phyloP scores from a whole-genome alignment of 805 yeast genomes.

The Kodamaea neixiangensis region DNA sequence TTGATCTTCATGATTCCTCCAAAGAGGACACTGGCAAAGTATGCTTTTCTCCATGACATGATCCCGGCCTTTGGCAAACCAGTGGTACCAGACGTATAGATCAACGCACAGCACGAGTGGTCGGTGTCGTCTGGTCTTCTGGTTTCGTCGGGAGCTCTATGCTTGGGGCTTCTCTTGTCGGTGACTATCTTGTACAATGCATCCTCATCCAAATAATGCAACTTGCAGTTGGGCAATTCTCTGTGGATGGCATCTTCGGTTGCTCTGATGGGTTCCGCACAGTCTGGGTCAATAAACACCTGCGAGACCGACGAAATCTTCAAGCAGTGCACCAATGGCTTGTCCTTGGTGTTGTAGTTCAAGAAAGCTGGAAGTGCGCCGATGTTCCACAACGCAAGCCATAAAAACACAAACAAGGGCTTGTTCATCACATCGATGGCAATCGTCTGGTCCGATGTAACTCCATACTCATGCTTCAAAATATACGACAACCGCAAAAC shows the following conservation, averaged over 20 bases:
- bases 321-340: constrained; percentile 78
- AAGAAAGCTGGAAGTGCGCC: constrained; percentile 89
- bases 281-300: constrained; percentile 75
- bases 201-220: constrained; percentile 54
- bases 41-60: constrained; percentile 86
- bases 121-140: constrained; percentile 63
- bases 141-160: constrained; percentile 55
- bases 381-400: constrained; percentile 88
- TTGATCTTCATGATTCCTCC: constrained; percentile 66
- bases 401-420: constrained; percentile 74
- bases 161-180: constrained; percentile 45
- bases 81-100: constrained; percentile 93
- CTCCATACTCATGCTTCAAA: constrained; percentile 61
- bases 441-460: constrained; percentile 65
- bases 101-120: constrained; percentile 65
- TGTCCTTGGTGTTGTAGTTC: constrained; percentile 75
- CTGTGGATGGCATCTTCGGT: constrained; percentile 43
- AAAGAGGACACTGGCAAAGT: constrained; percentile 68
- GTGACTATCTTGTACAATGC: constrained; percentile 45
- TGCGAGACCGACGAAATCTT: constrained; percentile 63
- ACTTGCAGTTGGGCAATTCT: constrained; percentile 37
- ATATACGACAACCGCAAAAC: constrained; percentile 67
- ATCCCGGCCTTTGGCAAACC: constrained; percentile 94
- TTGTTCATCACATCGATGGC: constrained; percentile 80
- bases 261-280: constrained; percentile 52